Evolutionary conservation across 441 rosid genomes (phyloP), one percentile per base, ranked within the genome.

Genomic region (Populus hybrid): DNA sequence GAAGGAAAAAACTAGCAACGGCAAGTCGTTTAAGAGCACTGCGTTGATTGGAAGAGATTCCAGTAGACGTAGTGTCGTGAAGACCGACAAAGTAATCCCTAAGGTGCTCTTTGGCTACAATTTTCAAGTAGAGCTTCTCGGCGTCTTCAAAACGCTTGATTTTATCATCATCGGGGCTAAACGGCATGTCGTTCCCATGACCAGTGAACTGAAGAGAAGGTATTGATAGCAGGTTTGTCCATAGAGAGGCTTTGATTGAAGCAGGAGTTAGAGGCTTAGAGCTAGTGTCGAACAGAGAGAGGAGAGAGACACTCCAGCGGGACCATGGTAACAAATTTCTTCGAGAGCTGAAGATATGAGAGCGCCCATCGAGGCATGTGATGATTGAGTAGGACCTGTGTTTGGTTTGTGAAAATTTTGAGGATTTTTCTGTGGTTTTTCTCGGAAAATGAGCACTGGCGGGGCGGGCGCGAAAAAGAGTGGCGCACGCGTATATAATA

Each of bases 81-180:
- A 96, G 87, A 70, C 98, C 98, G 38, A 90, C 89, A 78, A 89
- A 96, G 85, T 86, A 88, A 71, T 91, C 94, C 66, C 96, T 84
- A 67, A 94, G 90, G 81, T 85, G 90, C 85, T 91, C 90, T 66
- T 81, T 83, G 1, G 96, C 96, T 16, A 85, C 75, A 74, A 94
- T 84, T 77, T 87, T 94, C 84, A 92, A 68, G 28, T 78, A 83
- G 50, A 89, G 85, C 74, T 83, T 80, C 81, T 88, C 89, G 9
- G 92, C 96, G 8, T 86, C 94, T 53, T 93, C 97, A 1, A 84
- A 73, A 38, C 83, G 84, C 77, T 86, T 94, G 82, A 94, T 89
- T 70, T 82, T 84, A 28, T 82, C 79, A 61, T 92, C 90, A 10
- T 64, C 72, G 28, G 91, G 40, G 75, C 53, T 71, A 64, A 84